Evolutionary conservation across 2,329 filamentous ascomycete species (phyloP).

Genomic region (Pestalotiopsis fici): DNA sequence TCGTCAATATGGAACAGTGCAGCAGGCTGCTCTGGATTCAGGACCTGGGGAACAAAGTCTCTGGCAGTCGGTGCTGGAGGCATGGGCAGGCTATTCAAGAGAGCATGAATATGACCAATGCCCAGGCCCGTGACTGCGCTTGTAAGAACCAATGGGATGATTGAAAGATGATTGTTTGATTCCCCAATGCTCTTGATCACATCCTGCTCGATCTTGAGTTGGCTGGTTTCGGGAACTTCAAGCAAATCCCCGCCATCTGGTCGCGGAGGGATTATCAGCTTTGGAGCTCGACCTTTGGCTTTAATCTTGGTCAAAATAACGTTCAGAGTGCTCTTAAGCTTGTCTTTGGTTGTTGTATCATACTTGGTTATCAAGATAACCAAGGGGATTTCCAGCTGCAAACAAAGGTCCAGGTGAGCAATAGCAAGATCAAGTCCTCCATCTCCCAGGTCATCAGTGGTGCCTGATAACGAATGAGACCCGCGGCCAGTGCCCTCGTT

Average conservation of each 20-base stretch:
- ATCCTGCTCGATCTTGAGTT: constrained; percentile 55
- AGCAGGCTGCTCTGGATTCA: constrained; percentile 61
- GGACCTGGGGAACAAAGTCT: constrained; percentile 54
- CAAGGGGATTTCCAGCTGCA: constrained; percentile 77
- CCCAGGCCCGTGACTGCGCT: constrained; percentile 85
- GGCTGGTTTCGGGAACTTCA: constrained; percentile 56
- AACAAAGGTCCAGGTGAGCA: constrained; percentile 81
- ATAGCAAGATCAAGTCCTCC: constrained; percentile 71
- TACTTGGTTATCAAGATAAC: constrained; percentile 88
- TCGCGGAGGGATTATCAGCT: constrained; percentile 65
- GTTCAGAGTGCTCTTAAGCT: constrained; percentile 69
- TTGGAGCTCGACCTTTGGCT: constrained; percentile 70
- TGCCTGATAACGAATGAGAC: constrained; percentile 45
- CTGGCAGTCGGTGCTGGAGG: constrained; percentile 54
- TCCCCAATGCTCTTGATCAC: constrained; percentile 52
- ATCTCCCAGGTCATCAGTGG: constrained; percentile 52
- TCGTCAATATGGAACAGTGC: constrained; percentile 90
- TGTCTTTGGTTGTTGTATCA: constrained; percentile 76
- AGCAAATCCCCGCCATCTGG: constrained; percentile 52
- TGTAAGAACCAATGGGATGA: constrained; percentile 84
- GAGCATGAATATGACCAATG: constrained; percentile 77
- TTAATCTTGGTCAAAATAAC: constrained; percentile 80
- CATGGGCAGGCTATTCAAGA: constrained; percentile 76
- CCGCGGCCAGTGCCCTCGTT: constrained; percentile 44
- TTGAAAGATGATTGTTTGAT: constrained; percentile 41